Conservation (phyloP, 805 yeast genomes). For the Candida verbasci region DNA sequence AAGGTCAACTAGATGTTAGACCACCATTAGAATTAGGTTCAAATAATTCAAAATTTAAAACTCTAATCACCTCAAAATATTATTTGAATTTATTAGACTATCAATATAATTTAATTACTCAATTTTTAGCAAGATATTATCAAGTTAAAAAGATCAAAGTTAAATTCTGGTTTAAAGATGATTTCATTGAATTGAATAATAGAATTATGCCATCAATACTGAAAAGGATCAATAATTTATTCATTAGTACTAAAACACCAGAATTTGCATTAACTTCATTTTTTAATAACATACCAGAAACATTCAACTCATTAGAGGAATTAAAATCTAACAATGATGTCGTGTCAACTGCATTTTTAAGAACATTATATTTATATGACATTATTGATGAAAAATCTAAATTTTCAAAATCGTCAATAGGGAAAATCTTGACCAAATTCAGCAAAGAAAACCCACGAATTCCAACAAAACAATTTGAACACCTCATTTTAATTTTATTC, state of each 20-base stretch:
- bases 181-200: slow-evolving; percentile 42
- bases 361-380: slow-evolving; percentile 50
- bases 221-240: slow-evolving; percentile 26
- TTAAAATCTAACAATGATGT: slow-evolving; percentile 48
- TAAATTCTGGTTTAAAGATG: slow-evolving; percentile 51
- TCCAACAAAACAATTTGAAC: slow-evolving; percentile 25
- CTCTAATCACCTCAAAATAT: slow-evolving; percentile 43
- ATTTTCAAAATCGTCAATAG: slow-evolving; percentile 52
- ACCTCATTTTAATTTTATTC: slow-evolving; percentile 44
- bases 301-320: slow-evolving; percentile 16
- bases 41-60: slow-evolving; percentile 50
- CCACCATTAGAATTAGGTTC: slow-evolving; percentile 66
- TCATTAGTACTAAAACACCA: slow-evolving; percentile 10
- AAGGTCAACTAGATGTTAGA: slow-evolving; percentile 58
- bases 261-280: slow-evolving; percentile 23
- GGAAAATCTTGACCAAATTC: slow-evolving; percentile 41
- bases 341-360: slow-evolving; percentile 50
- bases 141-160: slow-evolving; percentile 66
- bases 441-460: slow-evolving; percentile 7
- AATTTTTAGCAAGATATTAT: slow-evolving; percentile 75
- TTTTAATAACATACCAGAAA: slow-evolving; percentile 18
- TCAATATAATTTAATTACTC: slow-evolving; percentile 64
- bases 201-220: slow-evolving; percentile 53
- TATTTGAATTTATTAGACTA: slow-evolving; percentile 53
- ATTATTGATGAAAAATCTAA: slow-evolving; percentile 40